These are phyloP conservation scores for Paecilomyces fulvus DNA, from an alignment of 2,329 filamentous ascomycete genomes.

Conservation along the genomic window DNA sequence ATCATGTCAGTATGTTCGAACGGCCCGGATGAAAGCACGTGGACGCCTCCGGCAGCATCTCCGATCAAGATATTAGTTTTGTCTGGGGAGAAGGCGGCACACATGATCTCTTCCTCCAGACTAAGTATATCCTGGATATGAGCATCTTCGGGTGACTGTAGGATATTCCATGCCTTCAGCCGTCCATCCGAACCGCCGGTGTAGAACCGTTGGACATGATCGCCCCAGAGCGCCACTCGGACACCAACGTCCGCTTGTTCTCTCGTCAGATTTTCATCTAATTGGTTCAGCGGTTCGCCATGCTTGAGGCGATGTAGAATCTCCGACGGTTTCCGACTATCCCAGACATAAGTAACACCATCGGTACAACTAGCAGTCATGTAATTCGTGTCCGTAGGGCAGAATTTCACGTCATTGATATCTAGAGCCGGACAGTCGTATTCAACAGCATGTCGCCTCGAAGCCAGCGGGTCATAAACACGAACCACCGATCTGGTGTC, in stretches of 20 bases:
- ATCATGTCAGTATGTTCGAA: slow-evolving; percentile 16
- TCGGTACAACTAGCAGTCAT: slow-evolving; percentile 54
- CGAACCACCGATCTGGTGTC: slow-evolving; percentile 43
- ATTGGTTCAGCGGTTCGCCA: slow-evolving; percentile 41
- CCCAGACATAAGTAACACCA: slow-evolving; percentile 54
- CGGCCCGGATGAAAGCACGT: slow-evolving; percentile 38
- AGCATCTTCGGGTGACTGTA: slow-evolving; percentile 42
- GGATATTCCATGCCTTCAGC: slow-evolving; percentile 53
- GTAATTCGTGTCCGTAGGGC: slow-evolving; percentile 37
- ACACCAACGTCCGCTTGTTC: slow-evolving; percentile 52
- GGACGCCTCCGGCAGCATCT: slow-evolving; percentile 48
- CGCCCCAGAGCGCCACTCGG: slow-evolving; percentile 50
- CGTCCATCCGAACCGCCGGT: slow-evolving; percentile 54
- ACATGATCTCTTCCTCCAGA: slow-evolving; percentile 48
- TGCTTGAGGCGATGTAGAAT: slow-evolving; percentile 45
- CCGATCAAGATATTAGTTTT: slow-evolving; percentile 48
- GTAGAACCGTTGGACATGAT: slow-evolving; percentile 44
- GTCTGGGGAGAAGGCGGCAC: slow-evolving; percentile 49
- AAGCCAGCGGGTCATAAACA: slow-evolving; percentile 39
- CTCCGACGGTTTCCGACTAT: slow-evolving; percentile 39
- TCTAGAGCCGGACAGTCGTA: slow-evolving; percentile 51
- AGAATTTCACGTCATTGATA: slow-evolving; percentile 53
- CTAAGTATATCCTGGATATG: slow-evolving; percentile 43
- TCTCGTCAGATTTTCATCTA: slow-evolving; percentile 28
- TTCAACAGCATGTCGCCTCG: slow-evolving; percentile 32